Conservation (phyloP, 768 basidiomycete species). For the Mycena sanguinolenta region DNA sequence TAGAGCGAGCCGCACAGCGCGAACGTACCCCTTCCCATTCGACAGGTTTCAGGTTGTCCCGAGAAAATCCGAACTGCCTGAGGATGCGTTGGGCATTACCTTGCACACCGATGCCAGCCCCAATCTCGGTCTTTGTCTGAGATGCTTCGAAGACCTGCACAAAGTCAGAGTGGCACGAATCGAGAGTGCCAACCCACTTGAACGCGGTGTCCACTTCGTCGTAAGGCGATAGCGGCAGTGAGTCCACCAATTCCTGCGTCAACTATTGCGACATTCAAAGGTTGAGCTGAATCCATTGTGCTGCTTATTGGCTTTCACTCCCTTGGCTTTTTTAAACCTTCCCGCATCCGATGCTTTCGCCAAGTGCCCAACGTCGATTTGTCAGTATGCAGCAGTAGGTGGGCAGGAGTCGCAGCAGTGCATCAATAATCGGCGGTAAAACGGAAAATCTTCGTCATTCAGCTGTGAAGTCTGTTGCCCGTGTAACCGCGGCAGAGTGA, state of each 20-base stretch:
- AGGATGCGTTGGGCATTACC: slow-evolving; percentile 23
- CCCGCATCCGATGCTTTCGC: no score
- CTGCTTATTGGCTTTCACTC: no score
- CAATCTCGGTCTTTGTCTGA: slow-evolving; percentile 20
- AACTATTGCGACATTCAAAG: slow-evolving; percentile 2
- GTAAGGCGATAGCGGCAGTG: not conserved
- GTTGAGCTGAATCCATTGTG: not conserved
- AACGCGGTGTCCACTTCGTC: not conserved
- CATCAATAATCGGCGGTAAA: no score
- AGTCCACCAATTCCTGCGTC: slow-evolving; percentile 6
- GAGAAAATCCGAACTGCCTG: slow-evolving; percentile 3
- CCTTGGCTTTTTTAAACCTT: no score
- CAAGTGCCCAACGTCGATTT: no score
- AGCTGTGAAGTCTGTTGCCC: no score
- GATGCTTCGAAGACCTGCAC: slow-evolving; percentile 25
- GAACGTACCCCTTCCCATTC: slow-evolving; percentile 24
- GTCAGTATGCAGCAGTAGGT: no score
- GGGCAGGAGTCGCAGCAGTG: no score
- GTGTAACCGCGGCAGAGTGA: no score
- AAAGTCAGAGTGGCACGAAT: not conserved
- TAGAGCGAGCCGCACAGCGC: not conserved
- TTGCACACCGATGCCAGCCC: slow-evolving; percentile 22
- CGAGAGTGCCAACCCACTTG: not conserved
- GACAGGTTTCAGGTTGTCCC: slow-evolving; percentile 16
- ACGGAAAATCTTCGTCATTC: no score